These are phyloP conservation scores for Eucalyptus victrix DNA, from an alignment of 345 rosid genomes.

Conservation along the genomic window DNA sequence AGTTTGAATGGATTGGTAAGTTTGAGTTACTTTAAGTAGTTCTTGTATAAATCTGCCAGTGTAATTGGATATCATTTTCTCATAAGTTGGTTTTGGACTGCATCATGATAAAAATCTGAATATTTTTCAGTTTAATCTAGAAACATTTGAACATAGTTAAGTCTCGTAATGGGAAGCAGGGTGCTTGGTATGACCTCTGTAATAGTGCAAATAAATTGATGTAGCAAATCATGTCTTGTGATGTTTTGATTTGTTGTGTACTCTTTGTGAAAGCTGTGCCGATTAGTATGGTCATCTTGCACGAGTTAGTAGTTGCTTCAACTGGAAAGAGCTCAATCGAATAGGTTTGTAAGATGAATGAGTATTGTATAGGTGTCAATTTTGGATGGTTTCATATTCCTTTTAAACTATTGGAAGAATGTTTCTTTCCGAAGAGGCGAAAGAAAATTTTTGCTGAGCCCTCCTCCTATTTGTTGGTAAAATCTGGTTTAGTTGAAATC, in stretches of 20 bases:
- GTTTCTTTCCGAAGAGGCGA: not conserved
- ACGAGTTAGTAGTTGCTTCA: not conserved
- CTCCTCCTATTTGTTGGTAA: not conserved
- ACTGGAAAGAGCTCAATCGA: not conserved
- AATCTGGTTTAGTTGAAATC: not conserved
- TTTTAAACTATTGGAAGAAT: not conserved
- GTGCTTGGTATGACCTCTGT: not conserved
- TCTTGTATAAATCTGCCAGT: not conserved
- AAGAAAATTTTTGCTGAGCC: not conserved
- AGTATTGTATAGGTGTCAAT: not conserved
- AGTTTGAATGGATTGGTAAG: slow-evolving; percentile 49
- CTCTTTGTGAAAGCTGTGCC: not conserved
- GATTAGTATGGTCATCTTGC: not conserved
- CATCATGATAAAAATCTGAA: not conserved
- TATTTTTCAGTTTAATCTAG: not conserved
- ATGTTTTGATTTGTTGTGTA: not conserved
- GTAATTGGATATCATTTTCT: not conserved
- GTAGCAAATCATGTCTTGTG: not conserved
- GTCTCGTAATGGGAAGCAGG: not conserved
- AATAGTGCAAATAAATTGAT: not conserved
- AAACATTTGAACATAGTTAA: not conserved
- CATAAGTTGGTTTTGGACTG: not conserved
- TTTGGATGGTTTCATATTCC: not conserved
- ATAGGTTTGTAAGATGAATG: not conserved
- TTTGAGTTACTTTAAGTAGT: not conserved